Percentiles rank a stretch among this genome's conserved stretches.
phyloP scores from a whole-genome alignment of 768 basidiomycete species.

The Leccinum rimulosum region DNA sequence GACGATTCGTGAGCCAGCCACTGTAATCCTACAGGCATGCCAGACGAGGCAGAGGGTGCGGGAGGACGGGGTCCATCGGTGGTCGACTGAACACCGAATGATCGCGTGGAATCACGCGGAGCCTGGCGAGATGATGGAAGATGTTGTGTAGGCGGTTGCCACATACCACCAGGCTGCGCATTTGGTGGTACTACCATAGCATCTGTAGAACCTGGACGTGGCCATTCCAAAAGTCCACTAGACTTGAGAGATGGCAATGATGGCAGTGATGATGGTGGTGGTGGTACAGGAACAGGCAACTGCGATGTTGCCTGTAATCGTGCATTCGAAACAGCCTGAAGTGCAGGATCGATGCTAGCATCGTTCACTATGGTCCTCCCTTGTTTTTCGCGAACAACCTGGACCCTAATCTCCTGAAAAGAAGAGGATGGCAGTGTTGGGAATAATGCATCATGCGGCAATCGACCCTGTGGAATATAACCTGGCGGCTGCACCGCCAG shows the following conservation, averaged over 20 bases:
- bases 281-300: slow-evolving; percentile 5
- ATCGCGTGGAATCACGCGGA: slow-evolving; percentile 19
- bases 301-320: slow-evolving; percentile 19
- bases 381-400: slow-evolving; percentile 26
- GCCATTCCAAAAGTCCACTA: slow-evolving; percentile 63
- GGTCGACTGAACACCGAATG: slow-evolving; percentile 11
- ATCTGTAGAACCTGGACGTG: slow-evolving; percentile 43
- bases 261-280: slow-evolving; percentile 36
- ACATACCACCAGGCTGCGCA: slow-evolving; percentile 11
- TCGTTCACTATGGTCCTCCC: slow-evolving; percentile 24
- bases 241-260: slow-evolving; percentile 73
- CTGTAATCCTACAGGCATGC: slow-evolving; percentile 64
- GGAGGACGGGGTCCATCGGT: slow-evolving; percentile 17
- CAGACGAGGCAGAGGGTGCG: slow-evolving; percentile 21
- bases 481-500: slow-evolving; percentile 26
- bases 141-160: slow-evolving; percentile 27
- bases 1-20: slow-evolving; percentile 69
- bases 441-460: slow-evolving; percentile 36
- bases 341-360: slow-evolving; percentile 32
- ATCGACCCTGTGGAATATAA: slow-evolving; percentile 33
- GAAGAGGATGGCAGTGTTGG: slow-evolving; percentile 21
- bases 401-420: slow-evolving; percentile 19
- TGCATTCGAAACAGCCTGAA: slow-evolving; percentile 24
- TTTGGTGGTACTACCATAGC: slow-evolving; percentile 11
- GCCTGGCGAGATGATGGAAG: slow-evolving; percentile 18